Conservation (phyloP, 176 grass and related monocot species). For the Oryza rufipogon region DNA sequence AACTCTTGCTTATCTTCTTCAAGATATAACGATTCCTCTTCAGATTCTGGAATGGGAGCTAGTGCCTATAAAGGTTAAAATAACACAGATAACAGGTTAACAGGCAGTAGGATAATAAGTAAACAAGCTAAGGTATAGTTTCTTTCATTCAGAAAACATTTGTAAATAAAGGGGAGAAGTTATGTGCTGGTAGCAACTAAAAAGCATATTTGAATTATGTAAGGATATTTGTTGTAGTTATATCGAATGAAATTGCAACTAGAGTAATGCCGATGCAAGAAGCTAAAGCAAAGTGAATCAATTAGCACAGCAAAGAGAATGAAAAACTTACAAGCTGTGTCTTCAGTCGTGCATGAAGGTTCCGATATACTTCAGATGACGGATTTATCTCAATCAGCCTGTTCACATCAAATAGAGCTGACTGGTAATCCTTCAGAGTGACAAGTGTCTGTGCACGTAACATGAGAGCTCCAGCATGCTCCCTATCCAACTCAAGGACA, state of each 20-base stretch:
- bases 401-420: conserved; percentile 97
- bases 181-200: not conserved
- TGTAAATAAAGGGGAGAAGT: not conserved
- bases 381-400: conserved; percentile 87
- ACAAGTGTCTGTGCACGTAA: conserved; percentile 93
- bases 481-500: conserved; percentile 89
- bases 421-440: conserved; percentile 91
- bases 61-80: conserved; percentile 68
- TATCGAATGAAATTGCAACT: not conserved
- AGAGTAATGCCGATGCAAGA: not conserved
- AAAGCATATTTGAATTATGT: not conserved
- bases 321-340: conserved; percentile 79
- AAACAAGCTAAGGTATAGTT: conserved; percentile 10
- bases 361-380: conserved; percentile 76
- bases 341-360: conserved; percentile 82
- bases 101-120: conserved; percentile 2
- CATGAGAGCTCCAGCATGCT: conserved; percentile 92
- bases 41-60: conserved; percentile 83
- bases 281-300: not conserved
- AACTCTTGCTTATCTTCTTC: conserved; percentile 64
- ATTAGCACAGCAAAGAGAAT: not conserved
- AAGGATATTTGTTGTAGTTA: not conserved
- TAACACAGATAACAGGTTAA: not conserved
- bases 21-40: conserved; percentile 67
- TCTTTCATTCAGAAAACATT: not conserved